Evolutionary conservation across 176 grass and related monocot species (phyloP), one percentile per base, ranked within the genome.

Genomic region (Cymbopogon citratus): DNA sequence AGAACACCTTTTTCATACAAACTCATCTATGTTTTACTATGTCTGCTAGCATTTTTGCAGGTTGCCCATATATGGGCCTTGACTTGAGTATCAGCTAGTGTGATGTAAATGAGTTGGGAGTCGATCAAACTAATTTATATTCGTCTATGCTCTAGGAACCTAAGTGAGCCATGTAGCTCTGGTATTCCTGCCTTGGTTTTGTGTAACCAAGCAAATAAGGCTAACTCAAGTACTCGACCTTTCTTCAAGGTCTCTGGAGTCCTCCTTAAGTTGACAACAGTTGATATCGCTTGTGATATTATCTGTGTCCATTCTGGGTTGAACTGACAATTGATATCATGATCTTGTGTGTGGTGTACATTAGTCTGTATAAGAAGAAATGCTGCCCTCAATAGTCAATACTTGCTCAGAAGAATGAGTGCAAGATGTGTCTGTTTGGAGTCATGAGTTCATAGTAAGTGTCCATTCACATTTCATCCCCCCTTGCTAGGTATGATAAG

Each of bases 401-500:
- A 25, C 27, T 71, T 76, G 38, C 39, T 77, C 18, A 77, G 33
- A 63, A 8, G 76, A 83, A 57, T 9, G 10, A 48, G 25, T 27
- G 21, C 48, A 67, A 36, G 68, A 46, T 84, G 27, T 84, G 60
- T 60, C 54, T 76, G 63, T 76, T 77, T 66, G 69, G 74, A 77
- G 72, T 89, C 65, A 54, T 64, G 35, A 65, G 21, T 89, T 81
- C 54, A 52, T 81, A 81, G 56, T 26, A 77, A 36, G 36, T 86
- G 45, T 72, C 21, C 62, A 40, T 82, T 59, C 45, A 9, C n/a
- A 12, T 89, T 27, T 72, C 40, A 72, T 15, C 78, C 71, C 33
- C 12, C 24, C 29, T 64, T 77, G 43, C 16, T 82, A 23, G 83
- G 68, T 89, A 78, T 85, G 66, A 62, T 59, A 60, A 73, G 57